Conservation (phyloP, 176 grass and related monocot species). For the Oryza meyeriana region DNA sequence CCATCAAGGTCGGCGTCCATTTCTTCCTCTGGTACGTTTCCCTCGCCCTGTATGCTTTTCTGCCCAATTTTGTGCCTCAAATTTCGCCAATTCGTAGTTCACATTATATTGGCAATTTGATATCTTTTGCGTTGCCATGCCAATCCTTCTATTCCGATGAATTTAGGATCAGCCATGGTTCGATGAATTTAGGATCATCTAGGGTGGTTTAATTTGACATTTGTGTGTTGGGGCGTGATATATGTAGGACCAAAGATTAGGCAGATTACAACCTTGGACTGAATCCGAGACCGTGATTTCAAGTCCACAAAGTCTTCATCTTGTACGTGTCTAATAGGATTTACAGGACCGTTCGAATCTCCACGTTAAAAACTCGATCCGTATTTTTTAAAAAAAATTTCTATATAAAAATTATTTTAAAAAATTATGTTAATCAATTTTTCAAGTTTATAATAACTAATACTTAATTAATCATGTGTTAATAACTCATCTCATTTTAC, state of each 20-base stretch:
- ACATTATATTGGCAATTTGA: not conserved
- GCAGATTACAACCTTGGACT: not conserved
- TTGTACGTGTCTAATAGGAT: not conserved
- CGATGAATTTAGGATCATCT: too few species aligned
- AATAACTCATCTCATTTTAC: not conserved
- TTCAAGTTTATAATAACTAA: too few species aligned
- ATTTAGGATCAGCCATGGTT: not conserved
- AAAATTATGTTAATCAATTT: too few species aligned
- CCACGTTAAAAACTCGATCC: too few species aligned
- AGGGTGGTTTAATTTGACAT: not conserved
- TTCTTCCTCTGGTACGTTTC: conserved; percentile 76
- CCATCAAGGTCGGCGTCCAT: conserved; percentile 73
- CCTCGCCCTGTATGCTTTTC: not conserved
- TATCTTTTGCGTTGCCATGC: not conserved
- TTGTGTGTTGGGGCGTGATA: not conserved
- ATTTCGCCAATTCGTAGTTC: not conserved
- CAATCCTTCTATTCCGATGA: not conserved
- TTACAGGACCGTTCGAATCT: too few species aligned
- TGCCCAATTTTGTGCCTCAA: not conserved
- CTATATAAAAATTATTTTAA: too few species aligned
- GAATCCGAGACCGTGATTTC: too few species aligned
- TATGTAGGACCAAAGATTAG: not conserved
- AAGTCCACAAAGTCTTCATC: not conserved
- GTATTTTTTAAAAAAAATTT: too few species aligned
- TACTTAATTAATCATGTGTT: too few species aligned